Conservation (phyloP, 225 moss, liverwort and hornwort genomes). For the Sphagnum tenellum region DNA sequence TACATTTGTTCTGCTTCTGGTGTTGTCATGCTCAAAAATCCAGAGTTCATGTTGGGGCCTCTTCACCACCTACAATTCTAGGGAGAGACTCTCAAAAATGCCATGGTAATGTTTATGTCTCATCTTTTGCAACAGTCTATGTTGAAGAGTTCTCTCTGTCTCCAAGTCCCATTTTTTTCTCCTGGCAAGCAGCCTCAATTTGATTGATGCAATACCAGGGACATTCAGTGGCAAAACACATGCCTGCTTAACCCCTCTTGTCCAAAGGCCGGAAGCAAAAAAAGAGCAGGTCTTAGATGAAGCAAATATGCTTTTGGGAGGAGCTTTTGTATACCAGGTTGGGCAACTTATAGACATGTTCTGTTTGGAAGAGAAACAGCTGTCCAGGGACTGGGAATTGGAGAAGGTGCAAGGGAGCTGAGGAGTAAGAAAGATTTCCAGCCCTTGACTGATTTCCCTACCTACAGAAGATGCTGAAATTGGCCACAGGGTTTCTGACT, state of each 20-base stretch:
- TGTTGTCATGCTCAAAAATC: too few species aligned
- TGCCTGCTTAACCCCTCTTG: slow-evolving; percentile 71
- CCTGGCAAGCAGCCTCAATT: slow-evolving; percentile 47
- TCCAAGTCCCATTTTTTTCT: background rate
- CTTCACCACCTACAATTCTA: background rate
- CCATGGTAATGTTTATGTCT: too few species aligned
- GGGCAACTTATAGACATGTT: slow-evolving; percentile 68
- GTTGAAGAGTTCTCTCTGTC: too few species aligned
- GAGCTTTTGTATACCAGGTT: slow-evolving; percentile 75
- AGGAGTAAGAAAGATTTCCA: background rate
- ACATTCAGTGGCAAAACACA: slow-evolving; percentile 97
- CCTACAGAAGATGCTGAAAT: slow-evolving; percentile 30
- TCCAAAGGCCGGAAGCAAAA: slow-evolving; percentile 26
- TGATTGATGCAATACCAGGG: slow-evolving; percentile 82
- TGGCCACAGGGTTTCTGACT: slow-evolving; percentile 4
- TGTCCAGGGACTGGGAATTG: slow-evolving; percentile 47
- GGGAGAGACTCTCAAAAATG: background rate
- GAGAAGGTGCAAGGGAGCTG: slow-evolving; percentile 21
- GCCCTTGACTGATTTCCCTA: slow-evolving; percentile 48
- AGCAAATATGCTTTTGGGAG: slow-evolving; percentile 92
- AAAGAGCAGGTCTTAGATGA: slow-evolving; percentile 75
- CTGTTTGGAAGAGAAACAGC: slow-evolving; percentile 69
- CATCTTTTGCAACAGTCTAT: too few species aligned
- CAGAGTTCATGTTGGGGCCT: background rate
- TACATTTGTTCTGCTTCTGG: too few species aligned